Evolutionary conservation across 345 rosid species (phyloP), one percentile per base, ranked within the genome.

Genomic region (Litchi chinensis): DNA sequence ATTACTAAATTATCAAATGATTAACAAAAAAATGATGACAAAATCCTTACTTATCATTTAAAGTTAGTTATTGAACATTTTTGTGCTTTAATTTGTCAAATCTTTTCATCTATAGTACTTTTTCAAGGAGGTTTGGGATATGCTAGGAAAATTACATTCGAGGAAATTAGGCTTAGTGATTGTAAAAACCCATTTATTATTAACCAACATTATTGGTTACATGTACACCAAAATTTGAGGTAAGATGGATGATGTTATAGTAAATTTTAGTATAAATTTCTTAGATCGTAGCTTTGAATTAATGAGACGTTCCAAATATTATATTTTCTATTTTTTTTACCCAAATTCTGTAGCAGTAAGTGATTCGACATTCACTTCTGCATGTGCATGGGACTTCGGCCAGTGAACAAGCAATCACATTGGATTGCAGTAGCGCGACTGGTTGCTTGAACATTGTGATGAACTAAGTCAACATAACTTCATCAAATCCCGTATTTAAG

Each of bases 121-220:
- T 65, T 54, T 2, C 66, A 84, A 87, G 81, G 81, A 12, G 85
- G 86, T 60, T 75, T 62, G 0, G 88, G 87, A 19, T 76, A 66
- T 66, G 84, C 77, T n/a, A 82, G 44, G 37, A 48, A 18, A 9
- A 77, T 85, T 18, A 5, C 75, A 21, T 87, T 82, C 8, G 74
- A 81, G 46, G 57, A 79, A 11, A 82, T 84, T 28, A 82, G 68
- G 6, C 64, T 85, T 6, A 11, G 57, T 1, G 65, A 5, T 1
- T 39, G 68, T 3, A 9, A n/a, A n/a, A 81, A 77, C 12, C 90
- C 86, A 10, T 83, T 85, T 62, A 68, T 72, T 6, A 85, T 87
- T 10, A 74, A 83, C 70, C 90, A 85, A 69, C 67, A 81, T 48
- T 85, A 85, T 18, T 67, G 0, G 43, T 32, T 32, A 32, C 0